Conservation (phyloP, 1,139 yeast genomes). For the Diutina neorugosa region DNA sequence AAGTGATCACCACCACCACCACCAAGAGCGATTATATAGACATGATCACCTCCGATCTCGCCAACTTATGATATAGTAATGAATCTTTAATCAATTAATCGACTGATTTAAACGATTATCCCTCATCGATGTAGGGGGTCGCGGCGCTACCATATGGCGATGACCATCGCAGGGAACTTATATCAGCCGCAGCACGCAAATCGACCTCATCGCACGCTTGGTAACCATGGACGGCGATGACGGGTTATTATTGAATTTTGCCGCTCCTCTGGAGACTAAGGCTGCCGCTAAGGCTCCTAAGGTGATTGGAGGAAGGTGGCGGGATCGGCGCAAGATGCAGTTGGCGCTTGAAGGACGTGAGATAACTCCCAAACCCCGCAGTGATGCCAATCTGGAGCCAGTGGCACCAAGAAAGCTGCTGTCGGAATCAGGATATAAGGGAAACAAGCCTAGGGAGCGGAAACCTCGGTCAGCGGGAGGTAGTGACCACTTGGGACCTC, state of each 20-base stretch:
- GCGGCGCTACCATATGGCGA: background rate
- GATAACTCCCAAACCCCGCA: background rate
- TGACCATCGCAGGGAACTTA: background rate
- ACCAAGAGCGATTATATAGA: slow-evolving; percentile 1
- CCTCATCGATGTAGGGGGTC: no score
- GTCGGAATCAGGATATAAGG: background rate
- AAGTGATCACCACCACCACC: background rate
- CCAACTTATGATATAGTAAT: background rate
- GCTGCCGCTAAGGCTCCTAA: background rate
- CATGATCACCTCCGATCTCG: background rate
- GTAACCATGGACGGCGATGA: background rate
- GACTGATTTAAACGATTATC: no score
- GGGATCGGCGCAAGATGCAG: slow-evolving; percentile 1
- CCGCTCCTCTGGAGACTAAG: background rate
- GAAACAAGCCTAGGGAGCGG: background rate
- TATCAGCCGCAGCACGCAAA: background rate
- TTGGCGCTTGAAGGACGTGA: slow-evolving; percentile 1
- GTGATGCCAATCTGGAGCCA: background rate
- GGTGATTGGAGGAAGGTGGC: slow-evolving; percentile 1
- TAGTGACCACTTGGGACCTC: background rate
- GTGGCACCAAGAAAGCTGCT: background rate
- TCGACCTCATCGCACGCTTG: background rate
- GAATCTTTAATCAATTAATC: background rate
- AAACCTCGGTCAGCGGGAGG: background rate
- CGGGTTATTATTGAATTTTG: slow-evolving; percentile 1